Evolutionary conservation across 1,139 yeast species (phyloP), one percentile per base, ranked within the genome.

Genomic region (Hansenula sp.): DNA sequence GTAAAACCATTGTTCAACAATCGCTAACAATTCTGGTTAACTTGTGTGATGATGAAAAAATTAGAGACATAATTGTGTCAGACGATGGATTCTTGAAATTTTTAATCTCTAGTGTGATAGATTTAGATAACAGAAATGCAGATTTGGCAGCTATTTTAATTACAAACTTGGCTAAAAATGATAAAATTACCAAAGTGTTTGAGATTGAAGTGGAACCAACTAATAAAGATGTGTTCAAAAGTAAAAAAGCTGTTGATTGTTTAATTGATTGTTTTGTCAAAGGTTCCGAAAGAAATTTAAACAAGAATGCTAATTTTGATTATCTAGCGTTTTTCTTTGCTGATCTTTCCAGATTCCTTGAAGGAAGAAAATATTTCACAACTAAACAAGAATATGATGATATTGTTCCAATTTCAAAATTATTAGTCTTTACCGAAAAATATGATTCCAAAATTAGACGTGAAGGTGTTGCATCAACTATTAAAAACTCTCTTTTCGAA

Each of bases 401-500:
- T n/a, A 83, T 85, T 27, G 80, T 84, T 14, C 96, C 97, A 32
- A 66, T 89, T 34, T 76, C 90, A 19, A 87, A 89, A 59, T 62
- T 92, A 27, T 69, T 88, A 44, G 95, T 84, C 0, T 88, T 88
- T 64, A 86, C 96, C 3, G 95, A 86, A 56, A 79, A 81, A 54
- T 80, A 80, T 53, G 90, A 82, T 50, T 73, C 87, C 18, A 80
- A 79, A 53, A 77, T 79, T 28, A 79, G 97, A 67, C 76, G 97
- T 61, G 90, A 84, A 60, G 97, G 96, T 55, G 92, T 88, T 37
- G 95, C 96, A 1, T 84, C 95, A 2, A 86, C 96, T 6, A 85
- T 92, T 51, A 92, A 92, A 59, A 92, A 92, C 64, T 77, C 94
- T 0, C 68, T 90, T 39, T 92, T 92, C 57, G 96, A 90, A 57